Percentiles rank a stretch among this genome's conserved stretches.
These are phyloP conservation scores for Jacaranda mimosifolia DNA, from an alignment of 257 asterid species.

Conservation along the genomic window DNA sequence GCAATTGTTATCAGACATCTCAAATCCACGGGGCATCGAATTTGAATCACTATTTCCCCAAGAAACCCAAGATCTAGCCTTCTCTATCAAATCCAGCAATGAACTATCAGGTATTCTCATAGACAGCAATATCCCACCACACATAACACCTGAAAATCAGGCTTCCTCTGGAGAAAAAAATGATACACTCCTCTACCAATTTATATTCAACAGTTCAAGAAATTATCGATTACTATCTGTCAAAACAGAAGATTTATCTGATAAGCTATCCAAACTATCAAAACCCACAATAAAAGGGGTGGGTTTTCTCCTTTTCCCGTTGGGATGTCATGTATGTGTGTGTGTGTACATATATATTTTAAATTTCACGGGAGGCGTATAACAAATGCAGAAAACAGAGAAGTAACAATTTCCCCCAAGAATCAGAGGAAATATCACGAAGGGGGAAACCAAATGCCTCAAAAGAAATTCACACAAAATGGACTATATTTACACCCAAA, in stretches of 20 bases:
- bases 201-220: constrained; percentile 13
- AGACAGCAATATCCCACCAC: constrained; percentile 50
- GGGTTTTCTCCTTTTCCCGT: constrained; percentile 42
- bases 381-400: constrained; percentile 26
- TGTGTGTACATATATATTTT: constrained; percentile 14
- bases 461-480: constrained; percentile 44
- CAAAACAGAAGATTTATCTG: constrained; percentile 42
- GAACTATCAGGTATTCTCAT: constrained; percentile 68
- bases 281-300: constrained; percentile 71
- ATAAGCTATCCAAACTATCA: constrained; percentile 37
- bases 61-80: constrained; percentile 70
- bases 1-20: constrained; percentile 51
- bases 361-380: constrained; percentile 22
- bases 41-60: constrained; percentile 52
- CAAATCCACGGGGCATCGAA: constrained; percentile 42
- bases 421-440: constrained; percentile 48
- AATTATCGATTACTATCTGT: background rate
- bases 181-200: constrained; percentile 29
- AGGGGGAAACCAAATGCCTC: constrained; percentile 44
- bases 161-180: constrained; percentile 1
- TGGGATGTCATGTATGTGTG: constrained; percentile 20
- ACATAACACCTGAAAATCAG: constrained; percentile 28
- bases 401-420: constrained; percentile 35
- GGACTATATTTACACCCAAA: constrained; percentile 49
- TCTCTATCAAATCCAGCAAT: constrained; percentile 63